phyloP scores from a whole-genome alignment of 257 asterid genomes.

The Solanum chaucha region DNA sequence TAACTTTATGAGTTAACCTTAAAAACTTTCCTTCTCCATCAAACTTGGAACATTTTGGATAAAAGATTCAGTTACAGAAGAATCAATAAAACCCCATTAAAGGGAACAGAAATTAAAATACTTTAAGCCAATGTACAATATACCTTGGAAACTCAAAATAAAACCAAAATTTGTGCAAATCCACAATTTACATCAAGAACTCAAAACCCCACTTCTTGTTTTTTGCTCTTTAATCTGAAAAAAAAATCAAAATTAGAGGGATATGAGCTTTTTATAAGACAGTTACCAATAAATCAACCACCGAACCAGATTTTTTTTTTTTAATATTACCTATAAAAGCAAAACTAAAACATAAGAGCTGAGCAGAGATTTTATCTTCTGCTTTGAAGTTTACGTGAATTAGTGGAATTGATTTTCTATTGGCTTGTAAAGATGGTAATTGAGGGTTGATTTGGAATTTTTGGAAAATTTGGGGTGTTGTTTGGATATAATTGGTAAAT shows the following conservation, averaged over 20 bases:
- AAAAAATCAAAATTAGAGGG: background rate
- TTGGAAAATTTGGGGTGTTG: background rate
- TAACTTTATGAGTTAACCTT: background rate
- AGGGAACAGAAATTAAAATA: background rate
- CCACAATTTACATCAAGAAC: background rate
- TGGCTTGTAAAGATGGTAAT: background rate
- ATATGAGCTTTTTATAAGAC: background rate
- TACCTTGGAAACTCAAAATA: background rate
- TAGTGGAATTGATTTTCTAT: background rate
- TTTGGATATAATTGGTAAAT: background rate
- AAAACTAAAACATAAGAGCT: background rate
- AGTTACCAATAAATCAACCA: background rate
- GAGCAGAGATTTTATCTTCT: background rate
- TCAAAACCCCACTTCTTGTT: background rate
- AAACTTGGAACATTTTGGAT: background rate
- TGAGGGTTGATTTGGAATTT: background rate
- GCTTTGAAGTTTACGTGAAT: background rate
- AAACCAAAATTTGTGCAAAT: background rate
- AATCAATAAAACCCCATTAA: background rate
- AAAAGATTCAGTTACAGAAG: conserved; percentile 5
- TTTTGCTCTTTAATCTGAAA: background rate
- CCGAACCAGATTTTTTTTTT: background rate
- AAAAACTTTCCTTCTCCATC: conserved; percentile 10
- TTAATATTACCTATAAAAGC: background rate
- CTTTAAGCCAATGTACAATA: background rate